A percentile compares a stretch with the other conserved stretches of the same genome.
These are phyloP conservation scores for Rhazya stricta DNA, from an alignment of 257 asterid genomes.

Conservation along the genomic window DNA sequence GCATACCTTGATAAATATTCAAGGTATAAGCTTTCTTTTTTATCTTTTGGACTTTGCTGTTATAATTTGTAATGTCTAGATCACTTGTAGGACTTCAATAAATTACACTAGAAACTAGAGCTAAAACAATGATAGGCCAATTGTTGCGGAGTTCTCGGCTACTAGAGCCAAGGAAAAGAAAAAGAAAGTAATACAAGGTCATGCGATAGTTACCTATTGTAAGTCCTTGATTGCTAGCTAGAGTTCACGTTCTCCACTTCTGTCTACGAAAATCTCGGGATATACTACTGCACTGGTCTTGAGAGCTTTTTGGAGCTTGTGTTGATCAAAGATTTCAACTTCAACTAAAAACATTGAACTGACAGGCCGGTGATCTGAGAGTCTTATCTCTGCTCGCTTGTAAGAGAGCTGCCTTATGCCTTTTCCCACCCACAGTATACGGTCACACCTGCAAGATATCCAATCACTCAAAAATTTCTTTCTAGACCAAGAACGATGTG, in stretches of 20 bases:
- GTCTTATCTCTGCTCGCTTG: slow-evolving; percentile 52
- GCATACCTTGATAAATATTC: no score
- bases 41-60: not conserved
- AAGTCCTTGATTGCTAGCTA: slow-evolving; percentile 9
- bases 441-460: slow-evolving; percentile 70
- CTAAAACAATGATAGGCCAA: not conserved
- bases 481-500: not conserved
- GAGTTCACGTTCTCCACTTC: slow-evolving; percentile 23
- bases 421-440: slow-evolving; percentile 83
- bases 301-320: slow-evolving; percentile 76
- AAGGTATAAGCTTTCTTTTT: not conserved
- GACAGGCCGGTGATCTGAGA: slow-evolving; percentile 90
- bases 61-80: not conserved
- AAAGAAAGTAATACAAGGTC: not conserved
- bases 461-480: not conserved
- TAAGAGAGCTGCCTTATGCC: slow-evolving; percentile 75
- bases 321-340: slow-evolving; percentile 75
- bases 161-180: not conserved
- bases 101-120: not conserved
- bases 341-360: slow-evolving; percentile 61
- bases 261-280: slow-evolving; percentile 45
- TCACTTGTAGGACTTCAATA: not conserved
- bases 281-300: slow-evolving; percentile 62
- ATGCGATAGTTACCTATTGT: not conserved
- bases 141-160: not conserved